Base-by-base conservation (phyloP, 1,139 yeast genomes). In the Wickerhamomyces sp. region DNA sequence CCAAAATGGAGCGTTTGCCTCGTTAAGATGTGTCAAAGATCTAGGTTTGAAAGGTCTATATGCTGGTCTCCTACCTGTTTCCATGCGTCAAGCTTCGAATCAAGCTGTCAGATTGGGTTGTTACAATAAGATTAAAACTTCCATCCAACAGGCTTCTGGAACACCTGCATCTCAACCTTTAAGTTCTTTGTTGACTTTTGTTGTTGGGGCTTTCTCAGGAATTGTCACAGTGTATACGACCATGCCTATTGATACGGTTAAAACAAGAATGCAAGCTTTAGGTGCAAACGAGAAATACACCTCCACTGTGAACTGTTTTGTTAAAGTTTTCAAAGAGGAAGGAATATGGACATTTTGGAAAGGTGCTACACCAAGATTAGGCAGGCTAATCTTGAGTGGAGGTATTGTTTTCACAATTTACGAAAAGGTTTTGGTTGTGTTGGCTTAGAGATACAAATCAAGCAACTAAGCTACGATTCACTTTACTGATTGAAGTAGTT, bases 231-330 rank as follows among this genome's bases (percentile, higher is more conserved):
- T 91, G 14, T 91, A 91, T 60, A 68, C 95, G 4, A 91, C 98
- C 9, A 91, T 91, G 97, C 98, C 98, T 10, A 81, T 91, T 26
- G 98, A 91, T 58, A 91, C 97, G 0, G 96, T 91, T 44, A 91
- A 91, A 66, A 91, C 98, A 1, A 75, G 98, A 62, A 91, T 91
- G 96, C 98, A 91, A 65, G 84, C 95, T 20, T 69, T 91, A 47
- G 93, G 86, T 25, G 86, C 96, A 5, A 72, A 74, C 38, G 70
- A 73, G 46, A 61, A 70, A 52, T 91, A 91, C 62, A 58, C 71
- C 5, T 76, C 89, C 28, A 89, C 97, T 0, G 19, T 82, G 30
- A 75, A 89, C 61, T 91, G 97, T 61, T 89, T 91, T 52, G 74
- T 64, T 23, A 78, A 74, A 46, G 81, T 91, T 36, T 84, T 84